phyloP scores from a whole-genome alignment of 306 rosid species.

The Glycine tomentella region DNA sequence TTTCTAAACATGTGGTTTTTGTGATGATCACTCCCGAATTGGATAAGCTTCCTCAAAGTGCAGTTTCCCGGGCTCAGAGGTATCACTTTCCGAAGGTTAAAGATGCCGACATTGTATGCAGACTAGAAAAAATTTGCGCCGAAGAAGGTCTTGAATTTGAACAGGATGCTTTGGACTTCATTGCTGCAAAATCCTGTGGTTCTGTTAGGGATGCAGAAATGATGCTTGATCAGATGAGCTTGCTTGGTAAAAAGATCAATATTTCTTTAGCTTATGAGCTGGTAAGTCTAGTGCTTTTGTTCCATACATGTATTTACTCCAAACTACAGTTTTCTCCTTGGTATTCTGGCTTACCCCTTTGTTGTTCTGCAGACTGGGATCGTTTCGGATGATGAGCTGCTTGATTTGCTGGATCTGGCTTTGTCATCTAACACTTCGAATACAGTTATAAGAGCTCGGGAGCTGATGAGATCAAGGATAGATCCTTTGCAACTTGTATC shows the following conservation, averaged over 20 bases:
- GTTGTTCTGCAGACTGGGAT: slow-evolving; percentile 74
- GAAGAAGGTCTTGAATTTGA: slow-evolving; percentile 78
- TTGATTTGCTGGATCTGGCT: slow-evolving; percentile 84
- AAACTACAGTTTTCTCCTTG: slow-evolving; percentile 16
- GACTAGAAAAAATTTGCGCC: slow-evolving; percentile 64
- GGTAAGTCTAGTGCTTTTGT: slow-evolving; percentile 59
- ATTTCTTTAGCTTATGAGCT: slow-evolving; percentile 70
- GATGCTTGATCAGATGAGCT: slow-evolving; percentile 93
- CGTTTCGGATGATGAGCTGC: slow-evolving; percentile 83
- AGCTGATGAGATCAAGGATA: slow-evolving; percentile 80
- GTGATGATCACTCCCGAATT: slow-evolving; percentile 85
- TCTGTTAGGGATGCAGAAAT: slow-evolving; percentile 93
- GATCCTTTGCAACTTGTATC: slow-evolving; percentile 88
- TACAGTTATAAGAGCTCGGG: slow-evolving; percentile 81
- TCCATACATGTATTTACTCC: background rate
- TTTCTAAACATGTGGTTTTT: slow-evolving; percentile 72
- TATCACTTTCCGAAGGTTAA: slow-evolving; percentile 79
- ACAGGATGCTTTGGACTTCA: slow-evolving; percentile 69
- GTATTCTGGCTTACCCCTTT: slow-evolving; percentile 21
- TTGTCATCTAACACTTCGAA: slow-evolving; percentile 82
- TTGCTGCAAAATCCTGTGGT: slow-evolving; percentile 77
- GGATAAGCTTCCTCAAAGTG: slow-evolving; percentile 72
- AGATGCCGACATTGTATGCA: slow-evolving; percentile 69
- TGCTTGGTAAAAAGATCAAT: slow-evolving; percentile 77
- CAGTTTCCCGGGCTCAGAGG: slow-evolving; percentile 72